phyloP scores from a whole-genome alignment of 2,329 filamentous ascomycete genomes.

The Phaeoacremonium minimum region DNA sequence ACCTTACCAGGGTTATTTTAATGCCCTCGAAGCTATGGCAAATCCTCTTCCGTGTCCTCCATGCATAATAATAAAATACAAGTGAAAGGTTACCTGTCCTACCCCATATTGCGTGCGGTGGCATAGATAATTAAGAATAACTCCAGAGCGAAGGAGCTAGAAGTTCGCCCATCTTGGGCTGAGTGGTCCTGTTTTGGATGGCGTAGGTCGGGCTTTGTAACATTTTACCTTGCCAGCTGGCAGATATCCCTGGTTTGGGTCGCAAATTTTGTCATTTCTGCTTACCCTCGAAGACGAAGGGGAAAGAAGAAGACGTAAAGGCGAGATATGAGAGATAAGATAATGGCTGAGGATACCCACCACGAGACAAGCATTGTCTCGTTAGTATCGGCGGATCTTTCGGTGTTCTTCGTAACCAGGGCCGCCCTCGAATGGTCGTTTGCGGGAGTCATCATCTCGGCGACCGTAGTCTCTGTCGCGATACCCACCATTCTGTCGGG shows the following conservation, averaged over 20 bases:
- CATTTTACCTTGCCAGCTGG: no score
- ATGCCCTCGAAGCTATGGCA: slow-evolving; percentile 7
- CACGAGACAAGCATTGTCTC: slow-evolving; percentile 31
- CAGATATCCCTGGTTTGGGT: no score
- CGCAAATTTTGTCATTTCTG: no score
- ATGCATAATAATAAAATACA: slow-evolving; percentile 7
- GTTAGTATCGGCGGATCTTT: slow-evolving; percentile 62
- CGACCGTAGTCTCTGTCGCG: slow-evolving; percentile 37
- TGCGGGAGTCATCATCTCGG: slow-evolving; percentile 52
- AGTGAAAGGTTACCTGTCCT: slow-evolving; percentile 11
- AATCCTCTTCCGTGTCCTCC: neutral
- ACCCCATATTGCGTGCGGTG: slow-evolving; percentile 4
- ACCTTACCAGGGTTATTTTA: slow-evolving; percentile 22
- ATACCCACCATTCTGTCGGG: slow-evolving; percentile 35
- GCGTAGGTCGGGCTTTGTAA: no score
- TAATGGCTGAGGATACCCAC: slow-evolving; percentile 37
- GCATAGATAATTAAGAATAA: no score
- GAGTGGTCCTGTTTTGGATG: no score
- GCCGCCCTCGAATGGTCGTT: slow-evolving; percentile 73
- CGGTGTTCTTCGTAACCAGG: slow-evolving; percentile 70
- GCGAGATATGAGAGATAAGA: slow-evolving; percentile 13
- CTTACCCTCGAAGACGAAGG: slow-evolving; percentile 21
- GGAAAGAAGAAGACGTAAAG: slow-evolving; percentile 12
- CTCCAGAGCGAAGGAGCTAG: no score
- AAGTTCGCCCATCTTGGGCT: no score